A percentile compares a stretch with the other conserved stretches of the same genome.
Conservation (phyloP, 2,329 filamentous ascomycete species). For the Colletotrichum aenigma region DNA sequence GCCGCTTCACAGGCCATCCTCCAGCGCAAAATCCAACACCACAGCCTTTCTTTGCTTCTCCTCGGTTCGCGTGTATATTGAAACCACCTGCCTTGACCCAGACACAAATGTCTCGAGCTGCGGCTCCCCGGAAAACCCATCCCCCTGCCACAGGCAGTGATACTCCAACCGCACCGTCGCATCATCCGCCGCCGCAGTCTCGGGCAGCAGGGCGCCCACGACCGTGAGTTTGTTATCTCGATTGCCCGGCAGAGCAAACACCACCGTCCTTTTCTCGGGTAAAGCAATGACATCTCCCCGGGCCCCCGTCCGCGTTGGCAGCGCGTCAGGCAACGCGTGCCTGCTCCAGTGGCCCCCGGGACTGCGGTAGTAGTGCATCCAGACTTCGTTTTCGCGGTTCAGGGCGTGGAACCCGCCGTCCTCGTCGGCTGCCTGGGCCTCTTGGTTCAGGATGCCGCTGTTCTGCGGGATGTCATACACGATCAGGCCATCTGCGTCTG, state of each 20-base stretch:
- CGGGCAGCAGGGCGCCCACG: neutral
- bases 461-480: conserved; percentile 16
- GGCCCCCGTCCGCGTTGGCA: conserved; percentile 11
- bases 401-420: conserved; percentile 12
- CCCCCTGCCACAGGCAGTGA: neutral
- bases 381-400: conserved; percentile 16
- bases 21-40: conserved; percentile 9
- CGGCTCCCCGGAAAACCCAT: conserved; percentile 16
- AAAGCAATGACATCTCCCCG: conserved; percentile 7
- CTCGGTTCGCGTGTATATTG: conserved; percentile 12
- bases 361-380: conserved; percentile 14
- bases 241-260: conserved; percentile 14
- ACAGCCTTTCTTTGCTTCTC: conserved; percentile 11
- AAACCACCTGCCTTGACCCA: neutral
- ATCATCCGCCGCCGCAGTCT: neutral
- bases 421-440: conserved; percentile 12
- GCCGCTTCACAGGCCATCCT: neutral
- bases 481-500: conserved; percentile 10
- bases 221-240: conserved; percentile 7
- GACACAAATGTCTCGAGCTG: conserved; percentile 10
- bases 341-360: neutral
- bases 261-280: neutral
- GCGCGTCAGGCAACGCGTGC: neutral
- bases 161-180: neutral
- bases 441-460: conserved; percentile 14